Evolutionary conservation across 2,329 filamentous ascomycete genomes (phyloP).

Genomic region (Diaporthe caulivora): DNA sequence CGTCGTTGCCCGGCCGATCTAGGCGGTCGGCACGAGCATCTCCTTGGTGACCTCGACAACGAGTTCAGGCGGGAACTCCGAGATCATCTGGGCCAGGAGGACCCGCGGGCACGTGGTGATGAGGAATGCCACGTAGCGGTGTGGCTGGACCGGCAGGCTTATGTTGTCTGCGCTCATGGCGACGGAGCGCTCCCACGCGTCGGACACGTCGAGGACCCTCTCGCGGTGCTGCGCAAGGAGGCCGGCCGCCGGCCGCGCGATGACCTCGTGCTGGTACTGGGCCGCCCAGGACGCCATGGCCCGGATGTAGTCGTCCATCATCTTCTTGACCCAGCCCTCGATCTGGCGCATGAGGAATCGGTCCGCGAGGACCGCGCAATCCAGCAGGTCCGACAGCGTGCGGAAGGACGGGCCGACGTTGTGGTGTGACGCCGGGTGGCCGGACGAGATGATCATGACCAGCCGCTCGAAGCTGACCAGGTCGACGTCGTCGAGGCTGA

Average conservation of each 20-base stretch:
- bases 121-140: not conserved
- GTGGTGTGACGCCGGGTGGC: not conserved
- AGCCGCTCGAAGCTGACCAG: constrained; percentile 11
- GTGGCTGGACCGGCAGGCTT: not conserved
- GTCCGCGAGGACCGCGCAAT: constrained; percentile 21
- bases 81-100: constrained; percentile 3
- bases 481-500: constrained; percentile 27
- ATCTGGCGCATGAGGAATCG: constrained; percentile 27
- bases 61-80: not conserved
- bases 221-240: constrained; percentile 4
- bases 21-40: not conserved
- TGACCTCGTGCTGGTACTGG: constrained; percentile 7
- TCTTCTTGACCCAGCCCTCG: not conserved
- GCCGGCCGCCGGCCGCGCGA: not conserved
- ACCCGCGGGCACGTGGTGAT: not conserved
- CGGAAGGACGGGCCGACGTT: constrained; percentile 3
- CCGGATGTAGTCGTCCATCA: not conserved
- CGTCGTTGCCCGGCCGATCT: not conserved
- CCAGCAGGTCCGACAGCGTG: constrained; percentile 16
- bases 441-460: not conserved
- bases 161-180: not conserved
- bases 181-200: not conserved
- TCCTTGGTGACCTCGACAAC: not conserved
- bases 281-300: not conserved
- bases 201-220: constrained; percentile 10